phyloP scores from a whole-genome alignment of 2,329 filamentous ascomycete genomes.

The Fusarium odoratissimum region DNA sequence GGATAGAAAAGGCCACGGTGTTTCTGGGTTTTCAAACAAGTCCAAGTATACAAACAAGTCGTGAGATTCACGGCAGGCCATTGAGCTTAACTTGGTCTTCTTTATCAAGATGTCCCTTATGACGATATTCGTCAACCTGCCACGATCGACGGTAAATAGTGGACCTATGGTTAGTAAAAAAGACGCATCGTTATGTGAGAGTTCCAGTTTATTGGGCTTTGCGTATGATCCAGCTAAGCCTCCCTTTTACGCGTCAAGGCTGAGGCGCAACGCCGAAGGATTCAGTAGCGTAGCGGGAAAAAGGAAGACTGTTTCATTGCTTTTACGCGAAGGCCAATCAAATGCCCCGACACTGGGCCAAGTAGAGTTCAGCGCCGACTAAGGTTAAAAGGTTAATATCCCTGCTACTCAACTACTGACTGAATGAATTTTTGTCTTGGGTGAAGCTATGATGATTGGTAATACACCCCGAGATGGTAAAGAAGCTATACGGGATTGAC shows the following conservation, averaged over 20 bases:
- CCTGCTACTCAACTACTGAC: background rate
- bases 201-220: fast-evolving
- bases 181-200: background rate
- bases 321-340: background rate
- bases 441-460: too few species aligned
- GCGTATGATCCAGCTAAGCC: background rate
- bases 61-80: background rate
- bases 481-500: too few species aligned
- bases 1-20: background rate
- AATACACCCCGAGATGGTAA: too few species aligned
- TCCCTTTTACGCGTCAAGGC: background rate
- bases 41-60: background rate
- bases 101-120: background rate
- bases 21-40: fast-evolving
- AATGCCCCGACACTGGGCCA: background rate
- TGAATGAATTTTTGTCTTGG: too few species aligned
- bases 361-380: background rate
- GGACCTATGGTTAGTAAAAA: background rate
- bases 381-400: background rate
- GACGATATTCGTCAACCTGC: background rate
- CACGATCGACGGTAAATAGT: background rate
- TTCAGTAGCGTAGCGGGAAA: background rate
- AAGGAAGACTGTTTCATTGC: background rate
- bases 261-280: background rate
- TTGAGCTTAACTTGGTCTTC: background rate